Conservation (phyloP, 371 early-diverging fungal genomes). For the Dinochytrium kinnereticum region DNA sequence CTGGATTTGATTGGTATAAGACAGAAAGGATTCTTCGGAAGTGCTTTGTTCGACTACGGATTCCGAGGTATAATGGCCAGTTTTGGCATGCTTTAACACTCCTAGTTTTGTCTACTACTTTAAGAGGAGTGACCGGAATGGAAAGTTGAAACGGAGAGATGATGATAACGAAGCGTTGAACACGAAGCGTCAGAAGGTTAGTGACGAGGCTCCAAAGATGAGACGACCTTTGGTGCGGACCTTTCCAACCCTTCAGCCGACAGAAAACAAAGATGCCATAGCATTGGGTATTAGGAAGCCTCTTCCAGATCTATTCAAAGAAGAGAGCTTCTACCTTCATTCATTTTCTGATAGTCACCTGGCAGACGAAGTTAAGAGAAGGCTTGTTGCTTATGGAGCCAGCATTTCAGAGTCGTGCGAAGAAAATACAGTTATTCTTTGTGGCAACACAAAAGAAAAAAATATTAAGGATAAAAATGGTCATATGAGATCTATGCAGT, state of each 20-base stretch:
- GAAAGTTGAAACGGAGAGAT: too few species aligned
- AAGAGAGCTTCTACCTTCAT: background rate
- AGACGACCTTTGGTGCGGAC: too few species aligned
- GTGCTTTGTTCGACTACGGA: background rate
- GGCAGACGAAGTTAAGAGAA: background rate
- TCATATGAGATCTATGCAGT: background rate
- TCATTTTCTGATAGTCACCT: background rate
- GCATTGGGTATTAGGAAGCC: background rate
- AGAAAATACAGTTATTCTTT: too few species aligned
- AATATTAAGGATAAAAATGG: background rate
- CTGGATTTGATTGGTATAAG: constrained; percentile 40
- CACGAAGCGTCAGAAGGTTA: too few species aligned
- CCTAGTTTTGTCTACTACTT: background rate
- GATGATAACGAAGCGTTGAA: too few species aligned
- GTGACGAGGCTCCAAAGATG: too few species aligned
- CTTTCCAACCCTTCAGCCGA: too few species aligned
- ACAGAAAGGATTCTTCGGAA: constrained; percentile 41
- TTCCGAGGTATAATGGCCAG: background rate
- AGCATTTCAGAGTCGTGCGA: background rate
- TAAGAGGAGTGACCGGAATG: too few species aligned
- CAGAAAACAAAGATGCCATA: too few species aligned
- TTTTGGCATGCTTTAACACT: too few species aligned
- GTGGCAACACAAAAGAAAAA: too few species aligned
- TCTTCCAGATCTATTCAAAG: background rate
- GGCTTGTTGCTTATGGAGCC: background rate